Evolutionary conservation across 148 eudicot genomes (phyloP).

Genomic region (Rhododendron henanense): DNA sequence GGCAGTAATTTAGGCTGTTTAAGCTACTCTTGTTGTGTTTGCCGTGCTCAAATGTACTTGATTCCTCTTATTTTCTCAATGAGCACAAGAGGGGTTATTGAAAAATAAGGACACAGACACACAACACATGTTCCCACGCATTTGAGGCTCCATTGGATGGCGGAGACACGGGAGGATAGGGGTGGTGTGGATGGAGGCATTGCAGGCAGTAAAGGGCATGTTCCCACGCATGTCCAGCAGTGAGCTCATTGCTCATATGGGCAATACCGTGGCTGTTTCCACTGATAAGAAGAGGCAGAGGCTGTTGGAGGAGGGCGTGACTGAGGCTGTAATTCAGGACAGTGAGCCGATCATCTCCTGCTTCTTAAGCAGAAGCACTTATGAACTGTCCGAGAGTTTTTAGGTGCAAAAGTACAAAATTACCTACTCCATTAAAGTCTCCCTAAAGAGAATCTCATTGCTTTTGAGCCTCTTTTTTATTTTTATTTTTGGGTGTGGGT

Average conservation of each 20-base stretch:
- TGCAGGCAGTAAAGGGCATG: conserved; percentile 77
- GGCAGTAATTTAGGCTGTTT: not conserved
- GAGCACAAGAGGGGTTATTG: not conserved
- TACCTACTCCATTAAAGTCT: too few relatives aligned
- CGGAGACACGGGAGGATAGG: conserved; percentile 66
- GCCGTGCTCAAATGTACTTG: not conserved
- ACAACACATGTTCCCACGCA: not conserved
- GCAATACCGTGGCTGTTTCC: conserved; percentile 36
- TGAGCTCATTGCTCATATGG: conserved; percentile 59
- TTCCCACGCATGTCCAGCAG: conserved; percentile 74
- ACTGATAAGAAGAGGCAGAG: conserved; percentile 66
- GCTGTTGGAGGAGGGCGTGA: conserved; percentile 59
- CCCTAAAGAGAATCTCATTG: too few relatives aligned
- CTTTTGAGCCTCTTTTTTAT: too few relatives aligned
- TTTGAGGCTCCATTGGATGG: conserved; percentile 67
- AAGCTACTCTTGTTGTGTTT: not conserved
- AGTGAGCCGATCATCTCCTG: conserved; percentile 69
- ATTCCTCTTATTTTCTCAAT: not conserved
- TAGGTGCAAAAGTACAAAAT: too few relatives aligned
- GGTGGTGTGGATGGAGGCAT: conserved; percentile 67
- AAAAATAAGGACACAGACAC: not conserved
- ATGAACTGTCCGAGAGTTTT: too few relatives aligned
- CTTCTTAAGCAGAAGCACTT: conserved; percentile 66
- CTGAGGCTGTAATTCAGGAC: conserved; percentile 59
- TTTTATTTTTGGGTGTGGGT: too few relatives aligned